phyloP scores from a whole-genome alignment of 345 rosid genomes.

The Hypericum androsaemum region DNA sequence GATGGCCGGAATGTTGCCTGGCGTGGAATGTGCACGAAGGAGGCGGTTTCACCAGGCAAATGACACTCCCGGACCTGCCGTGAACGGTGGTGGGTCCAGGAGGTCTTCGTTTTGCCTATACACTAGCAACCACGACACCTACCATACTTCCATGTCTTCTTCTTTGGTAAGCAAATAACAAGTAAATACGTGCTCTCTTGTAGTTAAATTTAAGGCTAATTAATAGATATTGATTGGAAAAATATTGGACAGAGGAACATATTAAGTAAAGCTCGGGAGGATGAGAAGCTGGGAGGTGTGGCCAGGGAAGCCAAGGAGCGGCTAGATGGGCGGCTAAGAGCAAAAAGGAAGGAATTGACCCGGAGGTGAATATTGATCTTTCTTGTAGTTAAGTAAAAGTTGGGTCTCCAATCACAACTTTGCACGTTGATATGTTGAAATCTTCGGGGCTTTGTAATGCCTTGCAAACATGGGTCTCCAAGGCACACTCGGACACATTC shows the following conservation, averaged over 20 bases:
- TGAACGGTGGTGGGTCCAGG: constrained; percentile 29
- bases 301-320: constrained; percentile 86
- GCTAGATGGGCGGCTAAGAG: constrained; percentile 50
- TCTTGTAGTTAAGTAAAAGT: too few relatives aligned
- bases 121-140: constrained; percentile 38
- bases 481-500: too few relatives aligned
- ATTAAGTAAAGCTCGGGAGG: constrained; percentile 20
- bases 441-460: too few relatives aligned
- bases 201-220: too few relatives aligned
- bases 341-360: constrained; percentile 21
- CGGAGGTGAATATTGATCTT: too few relatives aligned
- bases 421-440: too few relatives aligned
- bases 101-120: constrained; percentile 56
- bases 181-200: neutral
- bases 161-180: constrained; percentile 19
- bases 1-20: constrained; percentile 88
- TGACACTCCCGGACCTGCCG: constrained; percentile 21
- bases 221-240: neutral
- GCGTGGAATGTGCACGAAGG: constrained; percentile 75
- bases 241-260: constrained; percentile 27
- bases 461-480: too few relatives aligned
- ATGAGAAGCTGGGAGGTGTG: constrained; percentile 48
- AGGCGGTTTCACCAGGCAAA: constrained; percentile 57
- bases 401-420: too few relatives aligned
- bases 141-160: constrained; percentile 19